Base-by-base conservation (phyloP, 129 eudicot genomes). In the Flaveria robusta region DNA sequence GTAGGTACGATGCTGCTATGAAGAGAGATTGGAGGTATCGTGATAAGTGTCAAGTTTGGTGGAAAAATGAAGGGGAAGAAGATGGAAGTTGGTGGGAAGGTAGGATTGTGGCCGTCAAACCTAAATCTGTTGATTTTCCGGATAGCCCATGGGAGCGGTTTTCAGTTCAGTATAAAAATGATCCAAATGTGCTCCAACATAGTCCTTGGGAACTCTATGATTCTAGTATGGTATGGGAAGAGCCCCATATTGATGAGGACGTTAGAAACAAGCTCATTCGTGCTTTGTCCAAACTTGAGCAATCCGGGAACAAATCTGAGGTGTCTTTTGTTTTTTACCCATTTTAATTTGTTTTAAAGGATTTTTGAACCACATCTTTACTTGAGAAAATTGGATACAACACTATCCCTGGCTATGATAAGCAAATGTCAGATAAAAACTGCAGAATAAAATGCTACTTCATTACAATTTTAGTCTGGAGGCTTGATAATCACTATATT, bases 131-230 rank as follows among this genome's bases (percentile, higher is more conserved):
- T 43, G 97, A 94, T 2, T 94, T 80, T 82, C 98, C 96, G 0
- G 96, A 94, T 66, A 91, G 98, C 77, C 98, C 97, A 9, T 94
- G 98, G 98, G 98, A 94, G 55, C 87, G 88, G 76, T 94, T 80
- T 86, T 71, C 49, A 5, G 95, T 94, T 65, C 88, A 79, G 62
- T 94, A 94, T 83, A 94, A 86, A 81, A 77, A 83, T 67, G 91
- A 87, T 65, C 88, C 98, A 14, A 55, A 77, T 27, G 86, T 86
- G 68, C 82, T 78, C 68, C 93, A 78, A 27, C 98, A 94, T 76
- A 94, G 97, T 85, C 98, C 98, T 20, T 94, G 98, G 98, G 98
- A 94, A 77, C 93, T 91, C 41, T 70, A 79, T 84, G 97, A 94
- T 84, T 73, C 83, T 24, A 77, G 60, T 69, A 74, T 77, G 16